Conservation (phyloP, 371 early-diverging fungal species). For the Apophysomyces trapeziformis region DNA sequence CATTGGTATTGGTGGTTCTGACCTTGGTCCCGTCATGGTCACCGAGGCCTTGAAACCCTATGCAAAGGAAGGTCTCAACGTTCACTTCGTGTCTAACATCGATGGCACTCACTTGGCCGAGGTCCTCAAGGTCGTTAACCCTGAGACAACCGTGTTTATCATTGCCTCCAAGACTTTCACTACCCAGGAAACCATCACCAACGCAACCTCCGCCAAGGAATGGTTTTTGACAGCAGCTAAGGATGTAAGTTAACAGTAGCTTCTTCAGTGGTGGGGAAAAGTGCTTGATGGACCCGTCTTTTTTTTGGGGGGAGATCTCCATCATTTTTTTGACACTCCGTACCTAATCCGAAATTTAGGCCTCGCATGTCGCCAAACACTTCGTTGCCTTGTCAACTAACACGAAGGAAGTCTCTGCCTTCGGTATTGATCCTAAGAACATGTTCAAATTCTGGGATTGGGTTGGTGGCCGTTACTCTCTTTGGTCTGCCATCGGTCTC, state of each 20-base stretch:
- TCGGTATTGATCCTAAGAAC: slow-evolving; percentile 92
- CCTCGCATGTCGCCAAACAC: slow-evolving; percentile 94
- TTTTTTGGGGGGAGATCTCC: slow-evolving; percentile 22
- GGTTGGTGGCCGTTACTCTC: slow-evolving; percentile 99
- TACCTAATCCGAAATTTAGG: too few relatives aligned
- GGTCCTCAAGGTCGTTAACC: slow-evolving; percentile 83
- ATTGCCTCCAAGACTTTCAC: slow-evolving; percentile 99
- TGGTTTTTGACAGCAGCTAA: slow-evolving; percentile 91
- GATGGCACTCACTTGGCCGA: slow-evolving; percentile 97
- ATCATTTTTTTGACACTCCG: slow-evolving; percentile 8
- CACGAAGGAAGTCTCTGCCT: slow-evolving; percentile 85
- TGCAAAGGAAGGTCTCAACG: slow-evolving; percentile 73
- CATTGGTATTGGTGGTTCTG: slow-evolving; percentile 99
- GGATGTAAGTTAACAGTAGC: slow-evolving; percentile 64
- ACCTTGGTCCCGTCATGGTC: slow-evolving; percentile 99
- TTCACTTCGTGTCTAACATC: slow-evolving; percentile 98
- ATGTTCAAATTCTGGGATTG: slow-evolving; percentile 99
- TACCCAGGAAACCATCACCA: slow-evolving; percentile 98
- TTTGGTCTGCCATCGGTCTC: slow-evolving; percentile 99
- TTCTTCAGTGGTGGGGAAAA: background rate
- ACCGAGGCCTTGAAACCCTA: slow-evolving; percentile 96
- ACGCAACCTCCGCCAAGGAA: slow-evolving; percentile 91
- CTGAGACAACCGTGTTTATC: slow-evolving; percentile 96
- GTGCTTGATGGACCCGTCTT: slow-evolving; percentile 11
- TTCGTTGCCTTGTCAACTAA: slow-evolving; percentile 99